Evolutionary conservation across 2,329 filamentous ascomycete genomes (phyloP).

Genomic region (Hysterium pulicare): DNA sequence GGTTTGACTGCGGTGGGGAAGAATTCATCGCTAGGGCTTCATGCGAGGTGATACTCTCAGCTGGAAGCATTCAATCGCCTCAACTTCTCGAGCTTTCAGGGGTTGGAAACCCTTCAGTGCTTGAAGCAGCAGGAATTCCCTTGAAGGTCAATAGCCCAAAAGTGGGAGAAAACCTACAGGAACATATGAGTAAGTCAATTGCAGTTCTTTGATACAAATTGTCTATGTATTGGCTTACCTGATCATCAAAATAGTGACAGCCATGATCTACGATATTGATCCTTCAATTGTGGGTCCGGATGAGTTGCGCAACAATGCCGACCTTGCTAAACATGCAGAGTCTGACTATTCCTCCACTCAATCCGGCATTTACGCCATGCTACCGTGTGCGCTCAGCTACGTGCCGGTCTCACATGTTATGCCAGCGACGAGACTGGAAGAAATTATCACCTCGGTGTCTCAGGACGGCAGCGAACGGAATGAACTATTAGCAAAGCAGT

Average conservation of each 20-base stretch:
- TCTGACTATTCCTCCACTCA: slow-evolving; percentile 29
- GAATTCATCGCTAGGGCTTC: slow-evolving; percentile 3
- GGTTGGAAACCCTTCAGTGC: slow-evolving; percentile 42
- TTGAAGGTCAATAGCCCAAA: slow-evolving; percentile 10
- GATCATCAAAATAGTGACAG: slow-evolving; percentile 37
- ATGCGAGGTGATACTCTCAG: slow-evolving; percentile 56
- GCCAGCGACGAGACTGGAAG: slow-evolving; percentile 15
- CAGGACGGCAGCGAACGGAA: slow-evolving; percentile 3
- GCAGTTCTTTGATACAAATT: not conserved
- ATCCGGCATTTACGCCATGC: slow-evolving; percentile 38
- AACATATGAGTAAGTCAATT: slow-evolving; percentile 10
- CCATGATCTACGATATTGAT: slow-evolving; percentile 47
- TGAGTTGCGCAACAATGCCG: slow-evolving; percentile 34
- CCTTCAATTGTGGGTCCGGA: slow-evolving; percentile 40
- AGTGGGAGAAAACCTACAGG: slow-evolving; percentile 16
- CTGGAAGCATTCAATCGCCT: slow-evolving; percentile 53
- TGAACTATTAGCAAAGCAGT: slow-evolving; percentile 8
- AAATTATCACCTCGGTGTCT: not conserved
- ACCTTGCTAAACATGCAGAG: slow-evolving; percentile 25
- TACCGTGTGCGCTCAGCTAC: slow-evolving; percentile 44
- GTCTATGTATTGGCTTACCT: no score
- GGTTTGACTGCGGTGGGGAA: slow-evolving; percentile 5
- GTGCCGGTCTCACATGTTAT: slow-evolving; percentile 40
- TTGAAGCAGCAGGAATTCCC: slow-evolving; percentile 8
- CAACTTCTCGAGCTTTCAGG: slow-evolving; percentile 61